phyloP scores from a whole-genome alignment of 116 monocot genomes.

The Trichopus zeylanicus region DNA sequence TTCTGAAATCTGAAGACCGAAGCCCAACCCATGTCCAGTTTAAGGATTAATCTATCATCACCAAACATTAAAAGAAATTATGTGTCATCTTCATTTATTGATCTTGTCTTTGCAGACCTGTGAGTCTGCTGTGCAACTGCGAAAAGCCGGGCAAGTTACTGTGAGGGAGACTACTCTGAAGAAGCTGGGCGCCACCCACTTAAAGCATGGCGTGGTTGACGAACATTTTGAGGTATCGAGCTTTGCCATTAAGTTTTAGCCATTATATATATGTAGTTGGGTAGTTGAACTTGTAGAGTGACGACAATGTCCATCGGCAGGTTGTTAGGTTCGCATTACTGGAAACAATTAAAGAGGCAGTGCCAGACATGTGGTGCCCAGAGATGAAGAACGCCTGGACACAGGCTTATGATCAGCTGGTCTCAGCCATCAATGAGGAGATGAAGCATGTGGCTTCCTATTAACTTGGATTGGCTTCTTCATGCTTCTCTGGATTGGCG shows the following conservation, averaged over 20 bases:
- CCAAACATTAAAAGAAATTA: too few relatives aligned
- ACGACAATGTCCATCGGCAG: slow-evolving; percentile 13
- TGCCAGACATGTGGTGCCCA: slow-evolving; percentile 78
- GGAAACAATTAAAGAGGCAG: slow-evolving; percentile 84
- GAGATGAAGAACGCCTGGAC: slow-evolving; percentile 83
- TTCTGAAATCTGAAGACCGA: not conserved
- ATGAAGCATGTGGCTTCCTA: slow-evolving; percentile 36
- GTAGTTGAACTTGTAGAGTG: not conserved
- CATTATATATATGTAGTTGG: not conserved
- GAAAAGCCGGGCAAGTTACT: slow-evolving; percentile 54
- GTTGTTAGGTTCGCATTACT: slow-evolving; percentile 64
- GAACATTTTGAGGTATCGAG: slow-evolving; percentile 66
- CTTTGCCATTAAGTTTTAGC: not conserved
- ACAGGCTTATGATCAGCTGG: slow-evolving; percentile 64
- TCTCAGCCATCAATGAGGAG: slow-evolving; percentile 68
- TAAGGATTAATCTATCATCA: too few relatives aligned
- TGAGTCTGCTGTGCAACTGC: slow-evolving; percentile 72
- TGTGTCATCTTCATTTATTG: too few relatives aligned
- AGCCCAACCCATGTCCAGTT: too few relatives aligned
- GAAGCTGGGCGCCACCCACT: slow-evolving; percentile 56
- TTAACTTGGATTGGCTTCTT: not conserved
- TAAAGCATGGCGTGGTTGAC: slow-evolving; percentile 47
- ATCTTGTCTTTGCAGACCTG: slow-evolving; percentile 38
- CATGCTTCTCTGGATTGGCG: not conserved
- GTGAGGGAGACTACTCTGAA: slow-evolving; percentile 79